Conservation (phyloP, 139 green algal genomes). For the Chlorella sp. region DNA sequence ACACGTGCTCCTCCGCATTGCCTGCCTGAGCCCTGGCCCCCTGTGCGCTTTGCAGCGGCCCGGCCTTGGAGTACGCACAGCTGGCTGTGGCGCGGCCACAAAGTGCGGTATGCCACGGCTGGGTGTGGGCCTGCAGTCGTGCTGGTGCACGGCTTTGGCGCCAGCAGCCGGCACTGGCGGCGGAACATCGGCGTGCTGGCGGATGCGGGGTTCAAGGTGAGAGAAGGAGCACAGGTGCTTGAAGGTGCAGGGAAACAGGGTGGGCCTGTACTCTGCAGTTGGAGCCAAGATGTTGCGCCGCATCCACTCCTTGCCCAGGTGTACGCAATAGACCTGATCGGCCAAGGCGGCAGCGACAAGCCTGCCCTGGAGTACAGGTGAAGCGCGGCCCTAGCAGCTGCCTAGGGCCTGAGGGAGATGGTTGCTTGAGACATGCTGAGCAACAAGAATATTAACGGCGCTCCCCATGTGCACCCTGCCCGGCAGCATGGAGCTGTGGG, state of each 20-base stretch:
- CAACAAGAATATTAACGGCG: no score
- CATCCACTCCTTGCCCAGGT: conserved; percentile 7
- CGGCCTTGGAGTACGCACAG: neutral
- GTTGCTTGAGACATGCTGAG: no score
- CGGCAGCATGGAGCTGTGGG: conserved; percentile 45
- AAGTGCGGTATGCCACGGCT: neutral
- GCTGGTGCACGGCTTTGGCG: conserved; percentile 50
- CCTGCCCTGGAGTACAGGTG: conserved; percentile 36
- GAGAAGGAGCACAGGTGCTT: no score
- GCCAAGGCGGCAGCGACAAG: conserved; percentile 40
- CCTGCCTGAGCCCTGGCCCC: no score
- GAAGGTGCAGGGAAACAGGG: no score
- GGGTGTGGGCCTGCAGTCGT: conserved; percentile 36
- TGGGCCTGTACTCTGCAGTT: no score
- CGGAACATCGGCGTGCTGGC: conserved; percentile 31
- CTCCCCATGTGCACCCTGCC: no score
- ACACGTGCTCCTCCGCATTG: no score
- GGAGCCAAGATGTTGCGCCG: no score
- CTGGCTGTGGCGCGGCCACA: conserved; percentile 9
- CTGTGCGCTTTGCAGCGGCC: neutral
- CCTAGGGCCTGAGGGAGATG: no score
- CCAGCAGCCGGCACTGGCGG: conserved; percentile 29
- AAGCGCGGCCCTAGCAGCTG: conserved; percentile 9
- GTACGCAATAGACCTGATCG: conserved; percentile 45
- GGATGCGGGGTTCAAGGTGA: conserved; percentile 40